phyloP scores from a whole-genome alignment of 1,284 basidiomycete species.

The Moesziomyces sp. region DNA sequence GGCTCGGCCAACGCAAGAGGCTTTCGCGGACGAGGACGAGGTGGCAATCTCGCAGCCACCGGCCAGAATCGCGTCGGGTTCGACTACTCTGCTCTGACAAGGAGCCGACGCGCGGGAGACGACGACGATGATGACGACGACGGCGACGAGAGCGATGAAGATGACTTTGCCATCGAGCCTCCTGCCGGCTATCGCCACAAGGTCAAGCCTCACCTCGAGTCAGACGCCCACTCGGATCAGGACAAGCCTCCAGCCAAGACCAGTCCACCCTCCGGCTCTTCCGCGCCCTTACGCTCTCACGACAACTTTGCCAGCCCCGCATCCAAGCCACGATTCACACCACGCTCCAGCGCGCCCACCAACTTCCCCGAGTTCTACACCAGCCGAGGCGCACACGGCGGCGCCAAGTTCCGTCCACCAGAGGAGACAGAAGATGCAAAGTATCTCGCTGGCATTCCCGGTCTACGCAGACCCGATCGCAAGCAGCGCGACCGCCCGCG shows the following conservation, averaged over 20 bases:
- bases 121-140: conserved; percentile 23
- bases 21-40: conserved; percentile 34
- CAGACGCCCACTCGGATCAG: conserved; percentile 9
- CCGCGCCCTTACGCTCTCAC: conserved; percentile 18
- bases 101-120: conserved; percentile 7
- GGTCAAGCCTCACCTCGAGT: conserved; percentile 43
- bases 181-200: conserved; percentile 38
- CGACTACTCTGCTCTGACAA: conserved; percentile 39
- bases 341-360: conserved; percentile 20
- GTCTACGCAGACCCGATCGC: conserved; percentile 24
- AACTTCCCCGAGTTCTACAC: conserved; percentile 46
- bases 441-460: conserved; percentile 50
- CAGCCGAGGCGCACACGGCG: conserved; percentile 17
- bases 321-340: conserved; percentile 20
- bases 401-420: conserved; percentile 37
- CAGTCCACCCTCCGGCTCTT: conserved; percentile 6
- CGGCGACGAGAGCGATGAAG: conserved; percentile 9
- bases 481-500: conserved; percentile 19
- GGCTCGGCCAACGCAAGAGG: conserved; percentile 20
- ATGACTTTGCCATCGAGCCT: conserved; percentile 35
- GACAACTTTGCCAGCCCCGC: conserved; percentile 1
- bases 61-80: conserved; percentile 50
- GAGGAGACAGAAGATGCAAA: conserved; percentile 48
- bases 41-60: conserved; percentile 34
- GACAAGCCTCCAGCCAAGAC: neutral